phyloP scores from a whole-genome alignment of 805 yeast species.

The Ogataea wickerhamii region DNA sequence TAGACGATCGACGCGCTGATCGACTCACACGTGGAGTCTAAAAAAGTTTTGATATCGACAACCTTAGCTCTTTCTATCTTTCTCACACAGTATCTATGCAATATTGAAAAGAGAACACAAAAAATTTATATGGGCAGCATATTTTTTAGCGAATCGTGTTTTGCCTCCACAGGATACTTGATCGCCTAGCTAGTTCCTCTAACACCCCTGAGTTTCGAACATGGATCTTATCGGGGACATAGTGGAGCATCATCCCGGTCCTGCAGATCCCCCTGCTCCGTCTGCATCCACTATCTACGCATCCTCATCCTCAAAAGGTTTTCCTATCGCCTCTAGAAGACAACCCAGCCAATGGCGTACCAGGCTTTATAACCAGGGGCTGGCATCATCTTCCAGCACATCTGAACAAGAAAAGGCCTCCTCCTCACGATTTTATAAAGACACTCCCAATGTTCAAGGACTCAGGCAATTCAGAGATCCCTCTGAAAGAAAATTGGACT shows the following conservation, averaged over 20 bases:
- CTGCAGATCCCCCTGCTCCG: conserved; percentile 26
- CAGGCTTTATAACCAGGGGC: conserved; percentile 36
- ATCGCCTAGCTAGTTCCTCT: too few species aligned
- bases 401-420: not conserved
- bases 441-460: conserved; percentile 2
- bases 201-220: too few species aligned
- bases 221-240: conserved; percentile 76
- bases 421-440: not conserved
- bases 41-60: too few species aligned
- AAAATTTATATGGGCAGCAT: too few species aligned
- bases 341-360: conserved; percentile 51
- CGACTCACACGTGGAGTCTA: not conserved
- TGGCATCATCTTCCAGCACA: conserved; percentile 19
- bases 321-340: conserved; percentile 33
- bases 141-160: too few species aligned
- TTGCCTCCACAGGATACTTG: too few species aligned
- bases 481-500: conserved; percentile 12
- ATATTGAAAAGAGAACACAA: too few species aligned
- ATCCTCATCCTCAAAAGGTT: conserved; percentile 25
- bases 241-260: conserved; percentile 52
- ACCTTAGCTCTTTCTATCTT: not conserved
- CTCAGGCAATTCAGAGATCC: conserved; percentile 13
- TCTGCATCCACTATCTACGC: conserved; percentile 2
- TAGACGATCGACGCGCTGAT: not conserved
- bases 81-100: too few species aligned